Conservation (phyloP, 225 moss, liverwort and hornwort species). For the Pseudisothecium myosuroides region DNA sequence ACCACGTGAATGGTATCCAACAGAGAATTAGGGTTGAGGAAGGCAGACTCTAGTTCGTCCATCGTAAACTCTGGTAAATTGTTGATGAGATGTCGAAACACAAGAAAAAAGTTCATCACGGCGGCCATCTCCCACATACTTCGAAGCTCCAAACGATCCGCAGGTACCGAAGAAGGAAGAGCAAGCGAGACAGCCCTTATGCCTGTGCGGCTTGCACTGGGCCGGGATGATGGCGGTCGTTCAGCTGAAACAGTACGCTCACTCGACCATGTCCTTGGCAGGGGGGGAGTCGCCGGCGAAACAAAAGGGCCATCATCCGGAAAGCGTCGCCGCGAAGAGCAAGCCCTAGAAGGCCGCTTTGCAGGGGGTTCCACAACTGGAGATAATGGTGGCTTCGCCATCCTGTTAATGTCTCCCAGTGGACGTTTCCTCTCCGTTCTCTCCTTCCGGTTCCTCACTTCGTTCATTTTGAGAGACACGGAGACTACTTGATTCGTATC, state of each 20-base stretch:
- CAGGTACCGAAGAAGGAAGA: not conserved
- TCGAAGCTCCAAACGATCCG: conserved; percentile 23
- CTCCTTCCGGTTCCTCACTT: conserved; percentile 26
- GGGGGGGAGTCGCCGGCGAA: not conserved
- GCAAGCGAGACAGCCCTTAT: conserved; percentile 14
- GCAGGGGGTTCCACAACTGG: conserved; percentile 4
- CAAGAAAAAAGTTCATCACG: conserved; percentile 39
- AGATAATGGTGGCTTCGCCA: conserved; percentile 15
- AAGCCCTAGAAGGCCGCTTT: conserved; percentile 45
- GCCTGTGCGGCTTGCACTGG: conserved; percentile 30
- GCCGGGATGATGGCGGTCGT: not conserved
- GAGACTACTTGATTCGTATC: not conserved
- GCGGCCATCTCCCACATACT: conserved; percentile 41
- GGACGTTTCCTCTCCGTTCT: conserved; percentile 42
- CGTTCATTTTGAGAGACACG: conserved; percentile 22
- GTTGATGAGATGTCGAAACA: conserved; percentile 75
- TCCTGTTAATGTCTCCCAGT: conserved; percentile 14
- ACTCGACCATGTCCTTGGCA: conserved; percentile 1
- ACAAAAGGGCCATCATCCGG: not conserved
- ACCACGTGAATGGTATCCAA: conserved; percentile 80
- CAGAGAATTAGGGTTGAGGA: conserved; percentile 69
- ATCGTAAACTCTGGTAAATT: conserved; percentile 72
- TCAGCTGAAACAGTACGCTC: not conserved
- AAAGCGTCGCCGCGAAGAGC: conserved; percentile 27
- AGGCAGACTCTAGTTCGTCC: conserved; percentile 80